Conservation (phyloP, 495 filamentous ascomycete species). For the Hypoxylon lienhwacheense region DNA sequence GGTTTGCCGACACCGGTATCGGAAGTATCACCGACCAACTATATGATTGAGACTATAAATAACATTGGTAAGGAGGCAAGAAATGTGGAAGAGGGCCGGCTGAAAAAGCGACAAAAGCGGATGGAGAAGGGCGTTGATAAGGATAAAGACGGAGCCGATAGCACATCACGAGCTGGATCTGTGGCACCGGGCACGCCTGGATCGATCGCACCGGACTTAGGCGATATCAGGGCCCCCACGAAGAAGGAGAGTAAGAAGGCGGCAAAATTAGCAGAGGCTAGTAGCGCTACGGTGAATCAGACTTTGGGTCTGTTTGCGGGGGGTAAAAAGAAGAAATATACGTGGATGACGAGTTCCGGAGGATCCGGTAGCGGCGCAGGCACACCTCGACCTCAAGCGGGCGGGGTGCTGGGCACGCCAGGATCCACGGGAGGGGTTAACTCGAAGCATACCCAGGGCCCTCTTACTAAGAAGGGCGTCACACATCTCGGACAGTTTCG, state of each 20-base stretch:
- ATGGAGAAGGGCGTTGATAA: constrained; percentile 38
- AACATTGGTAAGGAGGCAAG: constrained; percentile 46
- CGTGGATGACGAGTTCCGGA: constrained; percentile 57
- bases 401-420: constrained; percentile 36
- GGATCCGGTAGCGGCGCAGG: constrained; percentile 48
- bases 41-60: constrained; percentile 44
- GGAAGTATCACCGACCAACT: constrained; percentile 35
- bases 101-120: constrained; percentile 53
- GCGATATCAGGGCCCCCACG: constrained; percentile 49
- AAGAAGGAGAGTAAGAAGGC: constrained; percentile 65
- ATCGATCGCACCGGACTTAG: constrained; percentile 47
- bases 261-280: constrained; percentile 56
- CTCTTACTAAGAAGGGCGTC: constrained; percentile 36
- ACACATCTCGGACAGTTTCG: constrained; percentile 60
- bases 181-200: constrained; percentile 54
- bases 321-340: constrained; percentile 60
- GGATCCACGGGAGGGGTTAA: constrained; percentile 9
- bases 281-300: constrained; percentile 57
- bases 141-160: constrained; percentile 40
- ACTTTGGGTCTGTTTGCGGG: constrained; percentile 58
- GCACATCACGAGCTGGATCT: constrained; percentile 48
- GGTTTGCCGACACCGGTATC: constrained; percentile 30
- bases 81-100: constrained; percentile 51
- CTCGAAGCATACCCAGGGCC: constrained; percentile 24
- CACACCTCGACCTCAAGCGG: constrained; percentile 45